Evolutionary conservation across 2,329 filamentous ascomycete species (phyloP).

Genomic region (Lasiodiplodia hormozganensis): DNA sequence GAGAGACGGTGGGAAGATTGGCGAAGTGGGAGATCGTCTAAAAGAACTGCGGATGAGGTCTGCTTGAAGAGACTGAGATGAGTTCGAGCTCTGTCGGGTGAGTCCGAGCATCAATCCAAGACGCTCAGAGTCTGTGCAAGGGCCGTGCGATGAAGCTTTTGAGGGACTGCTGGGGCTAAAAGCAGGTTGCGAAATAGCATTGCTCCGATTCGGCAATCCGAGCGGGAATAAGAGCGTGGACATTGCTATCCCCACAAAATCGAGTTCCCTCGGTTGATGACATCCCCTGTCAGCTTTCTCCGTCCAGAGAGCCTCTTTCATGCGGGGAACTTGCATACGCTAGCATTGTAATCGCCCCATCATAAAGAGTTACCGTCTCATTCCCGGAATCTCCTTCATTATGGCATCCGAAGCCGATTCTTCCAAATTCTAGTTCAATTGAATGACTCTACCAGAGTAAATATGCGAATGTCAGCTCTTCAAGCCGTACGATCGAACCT

Average conservation of each 20-base stretch:
- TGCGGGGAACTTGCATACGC: conserved; percentile 14
- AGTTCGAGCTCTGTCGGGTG: no score
- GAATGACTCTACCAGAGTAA: not conserved
- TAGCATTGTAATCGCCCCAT: not conserved
- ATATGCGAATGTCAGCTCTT: not conserved
- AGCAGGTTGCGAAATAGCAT: not conserved
- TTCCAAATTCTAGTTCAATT: not conserved
- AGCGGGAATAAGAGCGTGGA: conserved; percentile 10
- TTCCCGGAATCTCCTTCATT: not conserved
- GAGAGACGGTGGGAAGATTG: conserved; percentile 79
- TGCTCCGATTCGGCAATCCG: conserved; percentile 13
- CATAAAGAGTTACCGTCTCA: not conserved
- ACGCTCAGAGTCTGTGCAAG: not conserved
- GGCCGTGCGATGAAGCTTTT: not conserved
- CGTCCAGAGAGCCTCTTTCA: not conserved
- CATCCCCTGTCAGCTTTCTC: not conserved
- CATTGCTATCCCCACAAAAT: not conserved
- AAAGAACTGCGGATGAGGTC: not conserved
- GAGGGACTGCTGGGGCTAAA: not conserved
- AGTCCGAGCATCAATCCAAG: no score
- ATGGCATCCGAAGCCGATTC: not conserved
- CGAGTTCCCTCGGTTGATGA: conserved; percentile 11
- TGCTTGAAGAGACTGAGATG: not conserved
- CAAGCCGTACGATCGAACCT: not conserved
- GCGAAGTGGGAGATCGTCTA: conserved; percentile 70